Evolutionary conservation across 176 grass and related monocot species (phyloP), one percentile per base, ranked within the genome.

Genomic region (Avena atlantica): DNA sequence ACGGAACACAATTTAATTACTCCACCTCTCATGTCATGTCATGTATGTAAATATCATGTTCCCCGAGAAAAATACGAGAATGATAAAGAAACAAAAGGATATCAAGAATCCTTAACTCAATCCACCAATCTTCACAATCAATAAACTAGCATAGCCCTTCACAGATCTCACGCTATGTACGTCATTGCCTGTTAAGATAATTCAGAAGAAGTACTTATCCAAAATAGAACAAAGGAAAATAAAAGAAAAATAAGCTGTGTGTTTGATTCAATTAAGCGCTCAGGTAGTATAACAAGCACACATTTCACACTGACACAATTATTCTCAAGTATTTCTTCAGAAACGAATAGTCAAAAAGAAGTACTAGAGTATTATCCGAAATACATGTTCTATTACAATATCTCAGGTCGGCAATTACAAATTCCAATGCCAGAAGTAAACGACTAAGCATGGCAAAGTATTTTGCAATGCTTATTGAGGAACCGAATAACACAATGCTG

Each of bases 151-250:
- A 73, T 60, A 51, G 25, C 44, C 31, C 69, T 84, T 74, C 60
- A 62, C 36, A 42, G 37, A 53, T 51, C 36, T 91, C 70, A 77
- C 55, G 78, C 16, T 81, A 91, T 85, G 82, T 85, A 88, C 90
- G 88, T 82, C 86, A 88, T 82, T 37, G 78, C 90, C 86, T 91
- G 86, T 91, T 12, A 56, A 85, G 68, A 85, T 57, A 72, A 81
- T 77, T 70, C 45, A 91, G 29, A 61, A 84, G 57, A 81, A 27
- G 59, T 62, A 66, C 44, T 79, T 74, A 84, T 80, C 20, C 8
- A 78, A 36, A 78, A 23, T 9, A 19, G 21, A 9, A 29, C 56
- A 50, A 81, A 20, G 13, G 9, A 64, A 78, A 83, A 83, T 51
- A 42, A 68, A 37, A 8, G 77, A 14, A 56, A 67, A 34, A 67